Percentiles rank a stretch among this genome's conserved stretches.
These are phyloP conservation scores for Mucor velutinosus DNA, from an alignment of 371 early-diverging fungal genomes.

Conservation along the genomic window DNA sequence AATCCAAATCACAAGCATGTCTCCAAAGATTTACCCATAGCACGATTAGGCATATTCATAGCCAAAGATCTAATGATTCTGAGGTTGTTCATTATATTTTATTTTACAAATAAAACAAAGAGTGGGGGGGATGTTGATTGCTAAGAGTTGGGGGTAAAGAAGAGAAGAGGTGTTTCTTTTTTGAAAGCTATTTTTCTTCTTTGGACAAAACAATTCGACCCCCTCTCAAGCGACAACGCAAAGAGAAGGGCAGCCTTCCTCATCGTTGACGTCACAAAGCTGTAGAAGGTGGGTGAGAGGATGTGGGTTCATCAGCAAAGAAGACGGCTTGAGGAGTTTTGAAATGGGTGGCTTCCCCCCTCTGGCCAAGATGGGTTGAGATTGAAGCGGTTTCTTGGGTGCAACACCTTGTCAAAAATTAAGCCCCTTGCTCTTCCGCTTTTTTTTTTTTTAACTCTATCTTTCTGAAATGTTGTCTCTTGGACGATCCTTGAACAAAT, in stretches of 20 bases:
- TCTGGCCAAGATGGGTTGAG: not conserved
- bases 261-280: not conserved
- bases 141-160: conserved; percentile 12
- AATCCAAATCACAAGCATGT: not conserved
- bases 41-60: conserved; percentile 1
- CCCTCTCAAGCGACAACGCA: not conserved
- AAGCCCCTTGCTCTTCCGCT: conserved; percentile 15
- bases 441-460: conserved; percentile 2
- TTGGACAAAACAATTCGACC: conserved; percentile 1
- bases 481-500: conserved; percentile 31
- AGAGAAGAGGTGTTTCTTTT: conserved; percentile 5
- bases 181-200: not conserved
- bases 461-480: conserved; percentile 30
- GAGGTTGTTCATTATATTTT: conserved; percentile 24
- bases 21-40: conserved; percentile 5
- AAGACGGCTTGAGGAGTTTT: not conserved
- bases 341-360: not conserved
- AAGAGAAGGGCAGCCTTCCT: not conserved
- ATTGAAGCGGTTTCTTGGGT: not conserved
- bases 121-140: conserved; percentile 15
- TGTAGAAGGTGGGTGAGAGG: not conserved
- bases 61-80: conserved; percentile 21
- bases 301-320: not conserved
- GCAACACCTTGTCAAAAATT: conserved; percentile 16
- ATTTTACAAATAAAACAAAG: conserved; percentile 3